phyloP scores from a whole-genome alignment of 2,329 filamentous ascomycete genomes.

The Periconia sp. region DNA sequence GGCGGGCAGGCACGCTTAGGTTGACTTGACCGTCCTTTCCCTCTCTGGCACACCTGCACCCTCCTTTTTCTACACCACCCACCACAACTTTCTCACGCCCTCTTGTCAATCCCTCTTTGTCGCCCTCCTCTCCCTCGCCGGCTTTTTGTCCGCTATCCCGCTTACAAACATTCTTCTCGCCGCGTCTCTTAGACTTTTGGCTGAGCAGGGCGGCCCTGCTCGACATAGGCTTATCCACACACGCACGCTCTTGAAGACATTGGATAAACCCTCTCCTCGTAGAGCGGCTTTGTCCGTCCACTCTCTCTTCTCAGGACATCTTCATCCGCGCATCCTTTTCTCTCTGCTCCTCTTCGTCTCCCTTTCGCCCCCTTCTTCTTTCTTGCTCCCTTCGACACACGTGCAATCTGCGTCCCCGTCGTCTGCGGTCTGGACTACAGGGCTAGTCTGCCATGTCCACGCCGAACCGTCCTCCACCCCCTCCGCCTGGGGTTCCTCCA shows the following conservation, averaged over 20 bases:
- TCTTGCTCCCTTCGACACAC: not conserved
- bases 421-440: not conserved
- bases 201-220: conserved; percentile 6
- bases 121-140: conserved; percentile 4
- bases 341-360: too few relatives aligned
- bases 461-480: too few relatives aligned
- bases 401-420: not conserved
- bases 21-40: too few relatives aligned
- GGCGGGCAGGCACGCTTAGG: too few relatives aligned
- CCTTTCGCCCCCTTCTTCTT: not conserved
- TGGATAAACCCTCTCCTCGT: conserved; percentile 6
- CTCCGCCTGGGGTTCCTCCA: too few relatives aligned
- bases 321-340: conserved; percentile 6
- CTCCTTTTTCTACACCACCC: too few relatives aligned
- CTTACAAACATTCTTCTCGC: conserved; percentile 16
- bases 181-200: conserved; percentile 3
- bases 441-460: conserved; percentile 46
- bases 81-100: too few relatives aligned
- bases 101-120: not conserved
- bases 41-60: too few relatives aligned
- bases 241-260: conserved; percentile 2
- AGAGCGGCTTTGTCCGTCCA: not conserved
- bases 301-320: not conserved
- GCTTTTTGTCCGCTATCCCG: conserved; percentile 6
- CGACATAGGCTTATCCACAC: not conserved